phyloP scores from a whole-genome alignment of 495 filamentous ascomycete genomes.

The Penicillium daleae region DNA sequence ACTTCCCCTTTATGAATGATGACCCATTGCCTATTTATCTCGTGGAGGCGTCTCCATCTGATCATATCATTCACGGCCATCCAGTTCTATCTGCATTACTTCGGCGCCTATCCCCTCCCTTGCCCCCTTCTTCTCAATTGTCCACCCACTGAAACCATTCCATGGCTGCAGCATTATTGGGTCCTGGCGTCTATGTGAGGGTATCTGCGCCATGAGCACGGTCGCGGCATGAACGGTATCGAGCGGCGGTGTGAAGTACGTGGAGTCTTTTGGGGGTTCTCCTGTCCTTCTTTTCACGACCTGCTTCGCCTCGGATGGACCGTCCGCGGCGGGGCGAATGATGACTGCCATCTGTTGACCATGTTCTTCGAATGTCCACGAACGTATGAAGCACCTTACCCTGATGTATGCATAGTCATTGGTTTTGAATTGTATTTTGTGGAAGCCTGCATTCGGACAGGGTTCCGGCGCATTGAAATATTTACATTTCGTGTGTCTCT shows the following conservation, averaged over 20 bases:
- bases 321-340: conserved; percentile 22
- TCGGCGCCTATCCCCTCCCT: conserved; percentile 20
- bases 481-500: conserved; percentile 1
- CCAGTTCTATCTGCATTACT: conserved; percentile 22
- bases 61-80: conserved; percentile 1
- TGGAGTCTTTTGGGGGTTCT: background rate
- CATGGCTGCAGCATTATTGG: conserved; percentile 10
- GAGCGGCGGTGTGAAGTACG: conserved; percentile 9
- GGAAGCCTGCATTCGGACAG: conserved; percentile 23
- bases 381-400: conserved; percentile 40
- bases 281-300: conserved; percentile 17
- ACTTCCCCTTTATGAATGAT: conserved; percentile 8
- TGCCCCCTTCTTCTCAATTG: conserved; percentile 22
- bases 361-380: conserved; percentile 33
- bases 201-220: conserved; percentile 28
- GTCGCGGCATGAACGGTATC: conserved; percentile 26
- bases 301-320: conserved; percentile 21
- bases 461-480: conserved; percentile 19
- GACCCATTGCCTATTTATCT: conserved; percentile 3
- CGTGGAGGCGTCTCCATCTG: conserved; percentile 1
- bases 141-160: background rate
- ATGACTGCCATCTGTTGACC: conserved; percentile 27
- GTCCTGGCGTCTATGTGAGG: conserved; percentile 13
- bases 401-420: conserved; percentile 46
- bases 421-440: conserved; percentile 25